Conservation (phyloP, 495 filamentous ascomycete genomes). For the Penicillium desertorum region DNA sequence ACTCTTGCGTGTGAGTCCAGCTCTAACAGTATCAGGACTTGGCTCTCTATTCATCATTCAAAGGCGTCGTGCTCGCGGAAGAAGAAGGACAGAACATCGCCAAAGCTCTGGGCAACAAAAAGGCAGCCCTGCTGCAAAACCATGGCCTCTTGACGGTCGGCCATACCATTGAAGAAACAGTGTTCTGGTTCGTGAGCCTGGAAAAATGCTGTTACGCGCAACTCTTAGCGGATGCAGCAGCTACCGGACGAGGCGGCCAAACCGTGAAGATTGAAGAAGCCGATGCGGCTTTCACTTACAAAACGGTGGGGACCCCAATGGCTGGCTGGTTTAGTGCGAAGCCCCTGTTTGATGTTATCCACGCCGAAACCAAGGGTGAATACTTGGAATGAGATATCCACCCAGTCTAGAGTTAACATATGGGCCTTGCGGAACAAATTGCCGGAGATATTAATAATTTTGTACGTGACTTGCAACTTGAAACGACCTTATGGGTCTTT, state of each 20-base stretch:
- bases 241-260: constrained; percentile 58
- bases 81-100: constrained; percentile 72
- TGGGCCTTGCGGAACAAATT: neutral
- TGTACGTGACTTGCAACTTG: neutral
- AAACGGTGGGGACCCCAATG: constrained; percentile 58
- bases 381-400: constrained; percentile 47
- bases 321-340: constrained; percentile 73
- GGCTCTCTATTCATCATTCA: constrained; percentile 64
- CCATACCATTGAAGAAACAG: constrained; percentile 54
- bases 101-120: constrained; percentile 59
- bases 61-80: constrained; percentile 68
- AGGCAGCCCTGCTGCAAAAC: constrained; percentile 70
- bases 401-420: neutral
- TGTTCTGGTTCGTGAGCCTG: constrained; percentile 75
- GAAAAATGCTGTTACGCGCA: constrained; percentile 78
- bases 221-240: constrained; percentile 73
- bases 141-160: constrained; percentile 64
- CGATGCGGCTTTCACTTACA: constrained; percentile 66
- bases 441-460: neutral
- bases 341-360: constrained; percentile 73
- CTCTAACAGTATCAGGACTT: constrained; percentile 52
- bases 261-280: constrained; percentile 67
- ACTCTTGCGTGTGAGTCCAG: neutral
- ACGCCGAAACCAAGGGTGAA: constrained; percentile 60
- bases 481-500: neutral